These are phyloP conservation scores for Eimeria maxima DNA, from an alignment of 169 alveolate genomes.

Conservation along the genomic window DNA sequence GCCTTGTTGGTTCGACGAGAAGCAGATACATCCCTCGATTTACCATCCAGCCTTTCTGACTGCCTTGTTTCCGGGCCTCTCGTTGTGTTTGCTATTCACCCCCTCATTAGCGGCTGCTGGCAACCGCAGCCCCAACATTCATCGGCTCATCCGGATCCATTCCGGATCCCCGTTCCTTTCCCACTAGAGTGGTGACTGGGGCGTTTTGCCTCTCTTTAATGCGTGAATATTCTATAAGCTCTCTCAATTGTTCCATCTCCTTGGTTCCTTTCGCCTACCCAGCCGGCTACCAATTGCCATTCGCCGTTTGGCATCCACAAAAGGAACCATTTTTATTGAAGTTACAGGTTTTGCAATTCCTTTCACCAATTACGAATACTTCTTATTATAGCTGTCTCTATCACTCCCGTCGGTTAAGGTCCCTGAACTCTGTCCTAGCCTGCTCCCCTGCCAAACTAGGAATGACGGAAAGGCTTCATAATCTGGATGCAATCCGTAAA, in stretches of 20 bases:
- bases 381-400: neutral
- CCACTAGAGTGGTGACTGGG: no score
- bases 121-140: no score
- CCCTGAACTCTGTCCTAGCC: neutral
- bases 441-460: neutral
- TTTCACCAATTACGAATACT: neutral
- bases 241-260: neutral
- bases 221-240: no score
- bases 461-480: neutral
- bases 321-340: neutral
- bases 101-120: no score
- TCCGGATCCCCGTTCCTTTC: no score
- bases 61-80: no score
- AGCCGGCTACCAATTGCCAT: neutral
- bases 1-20: no score
- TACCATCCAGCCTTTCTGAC: no score
- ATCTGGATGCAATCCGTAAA: neutral
- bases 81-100: no score
- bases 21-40: no score
- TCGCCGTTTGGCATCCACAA: neutral
- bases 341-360: neutral
- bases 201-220: no score
- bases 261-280: neutral
- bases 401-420: neutral
- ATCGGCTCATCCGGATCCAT: no score